Evolutionary conservation across 2,329 filamentous ascomycete species (phyloP), one percentile per base, ranked within the genome.

Genomic region (Oidium heveae): DNA sequence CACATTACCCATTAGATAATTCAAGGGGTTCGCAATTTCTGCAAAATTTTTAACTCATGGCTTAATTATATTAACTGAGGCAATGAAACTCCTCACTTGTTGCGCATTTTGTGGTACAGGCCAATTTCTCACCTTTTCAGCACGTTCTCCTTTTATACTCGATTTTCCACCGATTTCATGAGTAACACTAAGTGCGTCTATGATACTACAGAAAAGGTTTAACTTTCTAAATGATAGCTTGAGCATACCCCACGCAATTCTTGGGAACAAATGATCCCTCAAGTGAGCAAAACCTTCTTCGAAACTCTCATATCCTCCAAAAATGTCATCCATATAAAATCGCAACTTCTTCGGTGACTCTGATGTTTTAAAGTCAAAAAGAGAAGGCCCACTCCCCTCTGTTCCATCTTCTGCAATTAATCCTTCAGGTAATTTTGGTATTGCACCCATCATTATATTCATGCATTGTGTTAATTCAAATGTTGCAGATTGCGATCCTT

Each of bases 271-370:
- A 54, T 7, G 36, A 18, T 16, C 18, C 34, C 15, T 54, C 15
- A 33, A 54, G 44, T 15, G 9, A 7, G 9, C 7, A 13, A 49
- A 36, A 47, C 16, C 43, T 41, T 9, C n/a, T n/a, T n/a, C n/a
- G 39, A 32, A 20, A 54, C 34, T 12, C n/a, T n/a, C n/a, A n/a
- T n/a, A n/a, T n/a, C n/a, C n/a, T n/a, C n/a, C n/a, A n/a, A n/a
- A n/a, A n/a, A 54, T 49, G 20, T 54, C 43, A 49, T 54, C 32
- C 6, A 54, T 47, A 37, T 54, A 49, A 32, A 54, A 47, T n/a
- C n/a, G 10, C 20, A 33, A 18, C 9, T 16, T 37, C 20, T 49
- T 36, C 41, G 53, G 28, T 10, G 16, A 8, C 22, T 44, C 12
- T 32, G 9, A 41, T 54, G 13, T 28, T 33, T 20, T 43, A 44